Evolutionary conservation across 176 grass and related monocot species (phyloP), one percentile per base, ranked within the genome.

Genomic region (Ensete glaucum): DNA sequence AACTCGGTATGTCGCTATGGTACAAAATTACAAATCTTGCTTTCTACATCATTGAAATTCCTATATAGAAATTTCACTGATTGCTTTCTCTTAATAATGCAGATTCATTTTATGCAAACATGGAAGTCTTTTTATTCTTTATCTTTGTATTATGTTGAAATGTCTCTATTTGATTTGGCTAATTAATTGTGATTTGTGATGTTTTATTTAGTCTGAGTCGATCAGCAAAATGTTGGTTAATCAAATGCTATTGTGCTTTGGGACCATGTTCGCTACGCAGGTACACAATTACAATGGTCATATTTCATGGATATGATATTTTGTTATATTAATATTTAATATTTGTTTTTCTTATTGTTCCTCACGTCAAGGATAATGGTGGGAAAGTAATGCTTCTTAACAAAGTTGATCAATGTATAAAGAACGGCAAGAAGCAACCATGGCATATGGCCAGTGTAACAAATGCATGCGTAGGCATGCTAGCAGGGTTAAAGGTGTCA

Each of bases 231-330:
- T 96, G 87, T 84, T 96, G 49, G 85, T 90, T 78, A 92, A 96
- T 76, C 90, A 96, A 83, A 92, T 92, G 89, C 93, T 96, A 74
- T 81, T 88, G 20, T 90, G 87, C 82, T 96, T 88, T 84, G 93
- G 93, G 73, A 90, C 85, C 63, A 87, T 97, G 74, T 91, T 93
- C 84, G 88, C 94, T 83, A 89, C 78, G 75, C 94, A 98, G 93
- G 93, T 96, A 67, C 62, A 52, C 74, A 43, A 43, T 25, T n/a
- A 19, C 15, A 24, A 9, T 66, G 73, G 62, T 53, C 65, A 55
- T 67, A 21, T 55, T 70, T 62, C 50, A 71, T 52, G 13, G 14
- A 80, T 69, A 65, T 59, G 63, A 75, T 85, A 59, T 50, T 19
- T 8, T 78, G 70, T 66, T 56, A 59, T 79, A 71, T 55, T 80